These are phyloP conservation scores for Kodamaea hsintzibuensis DNA, from an alignment of 805 yeast species.

Conservation along the genomic window DNA sequence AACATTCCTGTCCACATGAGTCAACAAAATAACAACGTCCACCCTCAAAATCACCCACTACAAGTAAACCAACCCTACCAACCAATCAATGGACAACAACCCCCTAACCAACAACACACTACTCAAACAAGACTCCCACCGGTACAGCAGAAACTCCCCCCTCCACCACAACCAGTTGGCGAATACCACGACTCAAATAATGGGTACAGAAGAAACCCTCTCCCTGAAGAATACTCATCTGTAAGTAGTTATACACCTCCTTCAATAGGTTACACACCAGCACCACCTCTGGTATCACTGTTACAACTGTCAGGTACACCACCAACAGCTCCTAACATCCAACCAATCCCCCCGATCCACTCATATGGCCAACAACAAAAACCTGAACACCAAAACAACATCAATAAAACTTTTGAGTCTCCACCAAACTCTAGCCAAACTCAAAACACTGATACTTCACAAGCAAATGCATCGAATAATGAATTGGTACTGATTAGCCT, in stretches of 20 bases:
- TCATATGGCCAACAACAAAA: background rate
- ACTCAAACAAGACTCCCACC: constrained; percentile 1
- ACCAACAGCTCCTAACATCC: background rate
- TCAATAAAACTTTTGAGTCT: background rate
- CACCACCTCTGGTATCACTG: background rate
- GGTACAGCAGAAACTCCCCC: constrained; percentile 1
- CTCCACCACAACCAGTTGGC: constrained; percentile 1
- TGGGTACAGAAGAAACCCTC: background rate
- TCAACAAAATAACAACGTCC: background rate
- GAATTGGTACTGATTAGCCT: constrained; percentile 23
- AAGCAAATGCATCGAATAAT: background rate
- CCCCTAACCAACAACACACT: background rate
- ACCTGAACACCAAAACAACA: too few species aligned
- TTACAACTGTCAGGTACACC: background rate
- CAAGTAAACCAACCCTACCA: background rate
- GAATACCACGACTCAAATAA: background rate
- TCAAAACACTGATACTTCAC: background rate
- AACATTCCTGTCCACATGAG: background rate
- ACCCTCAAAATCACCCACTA: background rate
- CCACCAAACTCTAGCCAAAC: background rate
- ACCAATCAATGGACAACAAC: background rate
- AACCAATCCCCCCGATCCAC: background rate
- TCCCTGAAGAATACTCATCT: background rate
- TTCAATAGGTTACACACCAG: background rate
- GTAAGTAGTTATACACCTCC: background rate